These are phyloP conservation scores for Dioscorea dumetorum DNA, from an alignment of 106 monocot species.

Conservation along the genomic window DNA sequence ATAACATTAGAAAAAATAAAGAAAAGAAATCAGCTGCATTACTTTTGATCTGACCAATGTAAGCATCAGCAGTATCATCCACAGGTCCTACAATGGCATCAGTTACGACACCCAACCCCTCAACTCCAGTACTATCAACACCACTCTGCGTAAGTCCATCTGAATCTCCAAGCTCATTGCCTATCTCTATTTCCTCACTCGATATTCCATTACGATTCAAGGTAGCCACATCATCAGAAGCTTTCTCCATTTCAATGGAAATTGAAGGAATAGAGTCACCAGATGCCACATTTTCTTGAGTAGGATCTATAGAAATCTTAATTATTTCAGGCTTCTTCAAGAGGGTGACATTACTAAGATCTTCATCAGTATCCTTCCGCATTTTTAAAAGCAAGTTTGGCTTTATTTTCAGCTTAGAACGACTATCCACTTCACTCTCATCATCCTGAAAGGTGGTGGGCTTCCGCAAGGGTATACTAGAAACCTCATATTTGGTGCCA, in stretches of 20 bases:
- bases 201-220: background rate
- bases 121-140: constrained; percentile 1
- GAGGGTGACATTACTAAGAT: constrained; percentile 33
- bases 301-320: constrained; percentile 15
- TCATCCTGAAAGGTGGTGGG: constrained; percentile 41
- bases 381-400: constrained; percentile 68
- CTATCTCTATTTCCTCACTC: constrained; percentile 1
- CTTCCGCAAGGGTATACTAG: constrained; percentile 53
- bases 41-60: constrained; percentile 16
- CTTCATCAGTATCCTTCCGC: constrained; percentile 36
- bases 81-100: constrained; percentile 7
- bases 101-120: background rate
- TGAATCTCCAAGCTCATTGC: constrained; percentile 4
- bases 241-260: background rate
- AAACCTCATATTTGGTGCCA: constrained; percentile 1
- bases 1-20: constrained; percentile 9
- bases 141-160: constrained; percentile 1
- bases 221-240: background rate
- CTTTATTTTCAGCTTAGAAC: constrained; percentile 45
- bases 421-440: constrained; percentile 33
- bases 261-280: constrained; percentile 3
- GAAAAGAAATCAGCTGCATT: constrained; percentile 2
- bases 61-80: constrained; percentile 3
- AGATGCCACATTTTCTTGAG: constrained; percentile 18
- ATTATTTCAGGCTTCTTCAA: constrained; percentile 70